A percentile compares a stretch with the other conserved stretches of the same genome.
Conservation (phyloP, 2,329 filamentous ascomycete genomes). For the Polychaeton citri region DNA sequence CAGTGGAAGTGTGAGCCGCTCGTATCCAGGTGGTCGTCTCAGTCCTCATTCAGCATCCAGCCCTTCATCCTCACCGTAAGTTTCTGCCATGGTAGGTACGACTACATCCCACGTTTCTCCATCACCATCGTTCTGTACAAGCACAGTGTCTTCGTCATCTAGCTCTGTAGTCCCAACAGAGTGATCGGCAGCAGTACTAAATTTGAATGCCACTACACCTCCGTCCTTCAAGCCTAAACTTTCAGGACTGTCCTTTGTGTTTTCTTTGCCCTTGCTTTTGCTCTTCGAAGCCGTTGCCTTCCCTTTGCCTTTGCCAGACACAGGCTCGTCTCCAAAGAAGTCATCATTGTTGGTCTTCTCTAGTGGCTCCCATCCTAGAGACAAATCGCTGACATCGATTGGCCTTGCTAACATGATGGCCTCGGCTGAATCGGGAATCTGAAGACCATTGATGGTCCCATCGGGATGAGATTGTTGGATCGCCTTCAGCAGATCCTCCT, state of each 20-base stretch:
- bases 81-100: slow-evolving; percentile 20
- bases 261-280: slow-evolving; percentile 18
- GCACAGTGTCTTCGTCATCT: slow-evolving; percentile 7
- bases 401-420: slow-evolving; percentile 30
- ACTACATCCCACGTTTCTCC: slow-evolving; percentile 20
- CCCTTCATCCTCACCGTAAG: slow-evolving; percentile 14
- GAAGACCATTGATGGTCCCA: slow-evolving; percentile 20
- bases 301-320: slow-evolving; percentile 26
- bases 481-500: slow-evolving; percentile 27
- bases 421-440: slow-evolving; percentile 25
- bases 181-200: slow-evolving; percentile 6
- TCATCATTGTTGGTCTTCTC: slow-evolving; percentile 9
- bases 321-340: slow-evolving; percentile 15
- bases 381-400: slow-evolving; percentile 26
- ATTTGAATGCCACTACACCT: slow-evolving; percentile 23
- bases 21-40: no score
- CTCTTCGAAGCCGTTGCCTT: slow-evolving; percentile 16
- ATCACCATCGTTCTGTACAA: slow-evolving; percentile 5
- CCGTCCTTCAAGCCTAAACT: slow-evolving; percentile 20
- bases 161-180: neutral
- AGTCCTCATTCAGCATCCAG: neutral
- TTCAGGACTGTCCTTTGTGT: slow-evolving; percentile 23
- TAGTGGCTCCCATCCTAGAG: slow-evolving; percentile 27
- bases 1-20: no score
- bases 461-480: slow-evolving; percentile 26